Conservation (phyloP, 164 flowering plant genomes). For the Tinospora cordifolia region DNA sequence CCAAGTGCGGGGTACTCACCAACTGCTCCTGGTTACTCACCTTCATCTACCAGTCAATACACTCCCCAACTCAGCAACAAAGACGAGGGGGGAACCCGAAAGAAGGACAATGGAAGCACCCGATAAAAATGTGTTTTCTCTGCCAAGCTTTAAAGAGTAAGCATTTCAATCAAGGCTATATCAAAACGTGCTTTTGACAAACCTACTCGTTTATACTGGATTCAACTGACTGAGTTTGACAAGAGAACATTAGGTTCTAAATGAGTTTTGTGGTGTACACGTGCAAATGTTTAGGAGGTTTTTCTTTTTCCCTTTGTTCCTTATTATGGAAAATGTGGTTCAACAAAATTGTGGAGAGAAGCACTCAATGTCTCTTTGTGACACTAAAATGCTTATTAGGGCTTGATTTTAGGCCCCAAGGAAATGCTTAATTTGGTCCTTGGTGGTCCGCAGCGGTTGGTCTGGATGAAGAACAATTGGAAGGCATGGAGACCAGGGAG, state of each 20-base stretch:
- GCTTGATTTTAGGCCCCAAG: not conserved
- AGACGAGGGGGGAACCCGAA: constrained; percentile 29
- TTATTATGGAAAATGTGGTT: not conserved
- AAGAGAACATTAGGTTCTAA: too few relatives aligned
- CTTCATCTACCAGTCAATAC: constrained; percentile 87
- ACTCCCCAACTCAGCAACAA: constrained; percentile 57
- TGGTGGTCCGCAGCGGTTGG: too few relatives aligned
- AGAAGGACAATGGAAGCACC: constrained; percentile 38
- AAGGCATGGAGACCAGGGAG: not conserved
- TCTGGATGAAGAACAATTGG: too few relatives aligned
- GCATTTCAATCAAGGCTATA: not conserved
- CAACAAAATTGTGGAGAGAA: not conserved
- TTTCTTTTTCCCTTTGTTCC: not conserved
- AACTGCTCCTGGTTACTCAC: constrained; percentile 92
- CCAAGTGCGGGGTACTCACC: constrained; percentile 98
- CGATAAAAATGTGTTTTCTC: constrained; percentile 9
- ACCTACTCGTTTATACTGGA: not conserved
- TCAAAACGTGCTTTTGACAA: not conserved
- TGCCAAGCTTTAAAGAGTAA: not conserved
- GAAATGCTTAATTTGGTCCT: not conserved
- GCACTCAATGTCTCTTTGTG: not conserved
- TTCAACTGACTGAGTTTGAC: not conserved
- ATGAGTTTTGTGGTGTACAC: not conserved
- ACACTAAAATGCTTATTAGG: not conserved
- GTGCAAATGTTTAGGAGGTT: not conserved